Percentiles rank a stretch among this genome's conserved stretches.
Evolutionary conservation across 139 green algal species (phyloP).

Genomic region (Chlamydomonas eustigma): DNA sequence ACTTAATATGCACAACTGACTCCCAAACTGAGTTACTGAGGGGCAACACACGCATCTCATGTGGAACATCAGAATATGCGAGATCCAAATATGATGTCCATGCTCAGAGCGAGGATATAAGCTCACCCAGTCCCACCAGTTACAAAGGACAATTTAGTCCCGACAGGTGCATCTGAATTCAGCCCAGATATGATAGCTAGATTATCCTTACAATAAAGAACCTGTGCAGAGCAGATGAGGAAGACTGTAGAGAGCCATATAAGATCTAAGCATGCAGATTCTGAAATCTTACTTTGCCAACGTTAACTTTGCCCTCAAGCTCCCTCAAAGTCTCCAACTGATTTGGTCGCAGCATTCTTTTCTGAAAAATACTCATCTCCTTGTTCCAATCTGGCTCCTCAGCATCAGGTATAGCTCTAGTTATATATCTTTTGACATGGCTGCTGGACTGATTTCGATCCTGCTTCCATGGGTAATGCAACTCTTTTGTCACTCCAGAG

Average conservation of each 20-base stretch:
- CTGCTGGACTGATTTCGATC: too few species aligned
- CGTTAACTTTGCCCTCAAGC: constrained; percentile 62
- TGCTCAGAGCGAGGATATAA: too few species aligned
- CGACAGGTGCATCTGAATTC: constrained; percentile 78
- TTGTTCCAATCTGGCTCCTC: constrained; percentile 72
- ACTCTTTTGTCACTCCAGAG: too few species aligned
- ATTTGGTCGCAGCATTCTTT: constrained; percentile 65
- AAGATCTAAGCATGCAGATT: constrained; percentile 8
- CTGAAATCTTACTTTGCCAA: constrained; percentile 55
- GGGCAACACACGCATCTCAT: too few species aligned
- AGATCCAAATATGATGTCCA: too few species aligned
- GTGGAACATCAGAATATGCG: too few species aligned
- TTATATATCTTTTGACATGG: too few species aligned
- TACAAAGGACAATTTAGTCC: constrained; percentile 73
- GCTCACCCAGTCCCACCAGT: constrained; percentile 68
- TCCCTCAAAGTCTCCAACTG: constrained; percentile 77
- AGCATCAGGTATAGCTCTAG: background rate
- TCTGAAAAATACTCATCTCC: constrained; percentile 82
- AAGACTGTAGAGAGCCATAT: background rate
- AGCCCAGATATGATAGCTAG: constrained; percentile 78
- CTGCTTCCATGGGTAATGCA: too few species aligned
- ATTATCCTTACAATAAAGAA: constrained; percentile 59
- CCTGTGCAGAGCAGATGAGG: constrained; percentile 38
- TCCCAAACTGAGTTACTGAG: too few species aligned
- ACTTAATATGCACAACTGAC: background rate